A percentile compares a stretch with the other conserved stretches of the same genome.
phyloP scores from a whole-genome alignment of 1,284 basidiomycete species.

The Ceratobasidium sp. region DNA sequence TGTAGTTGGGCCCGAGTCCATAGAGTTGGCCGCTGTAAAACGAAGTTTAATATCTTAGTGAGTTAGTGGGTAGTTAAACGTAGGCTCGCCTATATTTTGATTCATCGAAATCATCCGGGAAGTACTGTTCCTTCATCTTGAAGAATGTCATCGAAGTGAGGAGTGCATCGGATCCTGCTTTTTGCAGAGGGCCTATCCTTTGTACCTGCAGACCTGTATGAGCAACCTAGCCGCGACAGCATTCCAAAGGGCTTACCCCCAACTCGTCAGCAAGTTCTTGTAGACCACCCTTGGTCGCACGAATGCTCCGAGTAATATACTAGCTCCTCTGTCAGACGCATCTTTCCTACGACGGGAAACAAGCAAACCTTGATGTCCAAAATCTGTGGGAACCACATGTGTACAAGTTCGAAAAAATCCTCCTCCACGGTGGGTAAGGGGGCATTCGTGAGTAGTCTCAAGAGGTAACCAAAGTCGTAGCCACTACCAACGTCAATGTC shows the following conservation, averaged over 20 bases:
- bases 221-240: conserved; percentile 41
- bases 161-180: conserved; percentile 94
- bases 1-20: conserved; percentile 37
- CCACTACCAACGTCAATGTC: conserved; percentile 64
- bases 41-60: not conserved
- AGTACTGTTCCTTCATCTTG: conserved; percentile 92
- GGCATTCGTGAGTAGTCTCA: conserved; percentile 90
- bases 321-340: not conserved
- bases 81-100: conserved; percentile 56
- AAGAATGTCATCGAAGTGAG: conserved; percentile 94
- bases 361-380: conserved; percentile 84
- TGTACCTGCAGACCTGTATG: conserved; percentile 64
- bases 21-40: conserved; percentile 25
- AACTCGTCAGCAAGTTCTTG: conserved; percentile 96
- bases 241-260: conserved; percentile 61
- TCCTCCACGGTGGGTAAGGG: conserved; percentile 89
- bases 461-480: conserved; percentile 98
- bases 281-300: conserved; percentile 85
- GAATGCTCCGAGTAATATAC: conserved; percentile 86
- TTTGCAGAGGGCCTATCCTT: conserved; percentile 91
- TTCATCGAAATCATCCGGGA: conserved; percentile 85
- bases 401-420: conserved; percentile 87
- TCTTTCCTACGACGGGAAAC: not conserved
- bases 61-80: not conserved
- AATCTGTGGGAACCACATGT: conserved; percentile 94